A percentile compares a stretch with the other conserved stretches of the same genome.
Evolutionary conservation across 164 flowering plant genomes (phyloP).

Genomic region (Kalanchoe fedtschenkoi): DNA sequence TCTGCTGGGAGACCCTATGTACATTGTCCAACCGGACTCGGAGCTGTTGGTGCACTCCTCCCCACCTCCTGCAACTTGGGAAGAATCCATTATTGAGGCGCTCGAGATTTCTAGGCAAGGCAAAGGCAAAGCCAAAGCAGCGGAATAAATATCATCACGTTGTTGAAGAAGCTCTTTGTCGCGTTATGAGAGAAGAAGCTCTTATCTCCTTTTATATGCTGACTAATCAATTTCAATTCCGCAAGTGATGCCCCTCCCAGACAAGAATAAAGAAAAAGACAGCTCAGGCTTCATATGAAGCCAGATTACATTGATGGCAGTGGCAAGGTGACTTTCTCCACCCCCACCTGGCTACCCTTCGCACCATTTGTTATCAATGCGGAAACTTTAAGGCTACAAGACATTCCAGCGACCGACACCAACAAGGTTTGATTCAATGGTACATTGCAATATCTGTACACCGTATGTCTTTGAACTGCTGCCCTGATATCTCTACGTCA

Average conservation of each 20-base stretch:
- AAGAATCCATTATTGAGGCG: slow-evolving; percentile 30
- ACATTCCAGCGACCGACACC: not conserved
- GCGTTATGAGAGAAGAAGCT: slow-evolving; percentile 13
- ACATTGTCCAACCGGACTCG: slow-evolving; percentile 43
- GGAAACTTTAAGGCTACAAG: not conserved
- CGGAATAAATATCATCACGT: not conserved
- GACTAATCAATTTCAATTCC: slow-evolving; percentile 12
- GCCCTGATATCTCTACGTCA: not conserved
- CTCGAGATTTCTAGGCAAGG: not conserved
- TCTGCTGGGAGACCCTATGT: slow-evolving; percentile 19
- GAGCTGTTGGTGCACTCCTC: slow-evolving; percentile 29
- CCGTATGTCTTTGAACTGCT: not conserved
- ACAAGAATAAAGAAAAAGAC: slow-evolving; percentile 12
- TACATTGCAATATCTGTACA: too few species aligned
- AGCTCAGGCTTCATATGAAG: slow-evolving; percentile 14
- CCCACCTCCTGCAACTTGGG: slow-evolving; percentile 21
- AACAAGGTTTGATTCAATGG: not conserved
- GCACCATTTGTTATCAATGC: slow-evolving; percentile 16
- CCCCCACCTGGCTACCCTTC: slow-evolving; percentile 27
- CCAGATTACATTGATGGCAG: slow-evolving; percentile 13
- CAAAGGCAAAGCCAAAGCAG: not conserved
- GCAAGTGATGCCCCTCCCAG: slow-evolving; percentile 12
- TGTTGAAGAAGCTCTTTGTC: too few species aligned
- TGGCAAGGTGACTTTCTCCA: slow-evolving; percentile 19
- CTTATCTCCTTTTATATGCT: slow-evolving; percentile 12